Base-by-base conservation (phyloP, 108 stramenopile species). In the Nitzschia sp. region DNA sequence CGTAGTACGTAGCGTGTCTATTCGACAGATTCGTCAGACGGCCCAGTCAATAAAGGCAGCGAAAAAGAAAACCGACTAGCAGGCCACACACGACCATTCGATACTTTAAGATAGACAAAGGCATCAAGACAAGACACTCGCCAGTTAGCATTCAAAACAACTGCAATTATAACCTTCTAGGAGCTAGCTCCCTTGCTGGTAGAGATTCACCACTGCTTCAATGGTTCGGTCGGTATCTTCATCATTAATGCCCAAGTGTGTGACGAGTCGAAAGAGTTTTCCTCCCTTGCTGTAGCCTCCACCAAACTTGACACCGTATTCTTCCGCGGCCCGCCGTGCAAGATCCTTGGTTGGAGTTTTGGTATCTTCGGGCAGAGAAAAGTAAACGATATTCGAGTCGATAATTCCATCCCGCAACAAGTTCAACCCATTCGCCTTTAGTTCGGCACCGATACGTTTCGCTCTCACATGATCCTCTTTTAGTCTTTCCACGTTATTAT, bases 321-420 rank as follows among this genome's bases (percentile, higher is more conserved):
- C 69, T 23, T 78, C 64, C 36, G 61, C 54, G 35, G 87, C 47
- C 34, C 58, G 45, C 27, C 16, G 22, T 47, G 63, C 50, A 9
- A 89, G 75, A 35, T 89, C 85, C 25, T 89, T 75, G 58, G 66
- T 79, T 0, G 53, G 52, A 1, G 86, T 22, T n/a, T 71, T 73
- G 29, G 78, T 63, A 61, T 68, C 41, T 33, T 77, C 82, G 11
- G 89, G 89, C 9, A 95, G 63, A 0, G 68, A 86, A 79, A 95
- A 95, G 61, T 88, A 95, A 3, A 95, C 81, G 21, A 95, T 79
- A 65, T 95, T 95, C 13, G 94, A 91, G 45, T 91, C 86, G 0
- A 92, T 83, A 55, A 81, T 38, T 9, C 88, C 86, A 59, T 74
- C 63, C 25, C 86, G 68, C 4, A 79, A 72, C 48, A 91, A 33